A percentile compares a stretch with the other conserved stretches of the same genome.
phyloP scores from a whole-genome alignment of 768 basidiomycete species.

The Rhodotorula kratochvilovae region DNA sequence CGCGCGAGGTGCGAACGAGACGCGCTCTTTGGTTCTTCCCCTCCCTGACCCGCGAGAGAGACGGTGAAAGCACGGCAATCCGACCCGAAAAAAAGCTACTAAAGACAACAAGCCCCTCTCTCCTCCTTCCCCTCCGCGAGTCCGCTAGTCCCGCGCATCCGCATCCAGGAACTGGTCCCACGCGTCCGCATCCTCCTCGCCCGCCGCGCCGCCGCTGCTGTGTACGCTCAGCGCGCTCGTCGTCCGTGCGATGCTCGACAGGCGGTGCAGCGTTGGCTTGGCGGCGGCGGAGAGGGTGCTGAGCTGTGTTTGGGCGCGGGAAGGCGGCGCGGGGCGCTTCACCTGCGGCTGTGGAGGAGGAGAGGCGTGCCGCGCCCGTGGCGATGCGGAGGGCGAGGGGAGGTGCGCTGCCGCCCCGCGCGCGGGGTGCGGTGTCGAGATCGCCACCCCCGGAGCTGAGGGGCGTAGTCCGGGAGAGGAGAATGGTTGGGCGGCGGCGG shows the following conservation, averaged over 20 bases:
- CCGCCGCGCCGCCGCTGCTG: background rate
- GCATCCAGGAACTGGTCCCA: background rate
- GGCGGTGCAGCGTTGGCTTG: background rate
- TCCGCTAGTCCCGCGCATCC: constrained; percentile 5
- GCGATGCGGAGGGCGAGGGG: background rate
- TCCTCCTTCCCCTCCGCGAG: no score
- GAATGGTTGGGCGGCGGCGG: background rate
- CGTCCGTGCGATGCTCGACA: background rate
- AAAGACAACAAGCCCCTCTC: background rate
- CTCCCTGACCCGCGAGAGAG: no score
- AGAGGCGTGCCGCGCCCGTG: background rate
- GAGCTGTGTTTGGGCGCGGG: background rate
- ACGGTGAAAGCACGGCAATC: background rate
- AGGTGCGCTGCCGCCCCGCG: background rate
- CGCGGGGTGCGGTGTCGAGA: background rate
- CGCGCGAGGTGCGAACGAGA: no score
- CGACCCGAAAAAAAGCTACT: background rate
- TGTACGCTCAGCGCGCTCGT: background rate
- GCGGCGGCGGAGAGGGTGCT: background rate
- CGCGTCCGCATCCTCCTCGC: background rate
- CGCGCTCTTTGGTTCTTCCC: background rate
- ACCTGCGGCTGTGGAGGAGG: background rate
- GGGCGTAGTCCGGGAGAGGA: constrained; percentile 10
- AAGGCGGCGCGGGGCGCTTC: background rate
- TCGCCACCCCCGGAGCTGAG: background rate